A percentile compares a stretch with the other conserved stretches of the same genome.
Evolutionary conservation across 345 rosid genomes (phyloP).

Genomic region (Arabis alpina): DNA sequence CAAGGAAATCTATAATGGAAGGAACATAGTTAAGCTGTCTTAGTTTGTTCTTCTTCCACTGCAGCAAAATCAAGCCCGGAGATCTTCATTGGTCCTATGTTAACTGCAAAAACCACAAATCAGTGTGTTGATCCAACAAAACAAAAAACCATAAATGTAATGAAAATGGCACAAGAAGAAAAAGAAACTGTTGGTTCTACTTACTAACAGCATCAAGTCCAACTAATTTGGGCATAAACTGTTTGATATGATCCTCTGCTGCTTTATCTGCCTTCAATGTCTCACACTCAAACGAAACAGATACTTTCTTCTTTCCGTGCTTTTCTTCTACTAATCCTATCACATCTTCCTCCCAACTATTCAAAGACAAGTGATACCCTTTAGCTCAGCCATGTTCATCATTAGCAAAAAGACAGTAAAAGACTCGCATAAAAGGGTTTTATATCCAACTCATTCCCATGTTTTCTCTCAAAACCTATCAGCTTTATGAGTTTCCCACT

Average conservation of each 20-base stretch:
- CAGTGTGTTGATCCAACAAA: constrained; percentile 1
- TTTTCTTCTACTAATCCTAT: constrained; percentile 68
- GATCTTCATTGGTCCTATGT: constrained; percentile 78
- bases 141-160: background rate
- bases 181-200: constrained; percentile 28
- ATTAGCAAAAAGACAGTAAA: background rate
- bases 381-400: constrained; percentile 7
- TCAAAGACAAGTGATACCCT: constrained; percentile 8
- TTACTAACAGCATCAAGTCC: constrained; percentile 89
- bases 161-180: background rate
- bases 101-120: constrained; percentile 56
- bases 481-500: background rate
- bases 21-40: background rate
- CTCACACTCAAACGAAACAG: constrained; percentile 79
- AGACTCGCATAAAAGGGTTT: too few relatives aligned
- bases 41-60: constrained; percentile 43
- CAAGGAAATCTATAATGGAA: too few relatives aligned
- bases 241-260: constrained; percentile 85
- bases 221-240: constrained; percentile 84
- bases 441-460: constrained; percentile 8
- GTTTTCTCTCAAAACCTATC: background rate
- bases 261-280: constrained; percentile 89
- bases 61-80: constrained; percentile 64
- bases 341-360: constrained; percentile 86
- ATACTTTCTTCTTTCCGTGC: constrained; percentile 65